phyloP scores from a whole-genome alignment of 2,329 filamentous ascomycete genomes.

The Arthrobotrys sphaeroides region DNA sequence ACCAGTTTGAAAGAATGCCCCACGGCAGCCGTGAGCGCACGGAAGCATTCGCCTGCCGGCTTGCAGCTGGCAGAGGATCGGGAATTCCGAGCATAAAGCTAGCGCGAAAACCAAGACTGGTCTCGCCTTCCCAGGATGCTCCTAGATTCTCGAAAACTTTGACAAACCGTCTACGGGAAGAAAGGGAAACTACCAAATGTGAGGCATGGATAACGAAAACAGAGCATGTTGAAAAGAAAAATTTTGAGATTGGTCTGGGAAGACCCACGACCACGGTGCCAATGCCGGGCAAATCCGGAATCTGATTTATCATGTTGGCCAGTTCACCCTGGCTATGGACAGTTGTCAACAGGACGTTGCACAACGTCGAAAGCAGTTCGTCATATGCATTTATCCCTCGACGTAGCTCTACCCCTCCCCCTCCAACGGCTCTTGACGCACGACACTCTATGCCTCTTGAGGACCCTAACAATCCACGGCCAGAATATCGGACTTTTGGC shows the following conservation, averaged over 20 bases:
- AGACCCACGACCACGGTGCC: not conserved
- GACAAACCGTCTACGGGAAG: slow-evolving; percentile 4
- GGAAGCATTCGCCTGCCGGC: slow-evolving; percentile 23
- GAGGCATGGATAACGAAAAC: slow-evolving; percentile 13
- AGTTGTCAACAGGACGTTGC: slow-evolving; percentile 14
- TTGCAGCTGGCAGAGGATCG: slow-evolving; percentile 18
- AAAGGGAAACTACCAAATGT: not conserved
- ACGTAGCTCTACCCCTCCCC: too few species aligned
- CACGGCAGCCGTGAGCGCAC: slow-evolving; percentile 2
- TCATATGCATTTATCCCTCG: slow-evolving; percentile 9
- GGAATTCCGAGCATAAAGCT: slow-evolving; percentile 20
- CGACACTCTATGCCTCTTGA: not conserved
- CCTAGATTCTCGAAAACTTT: not conserved
- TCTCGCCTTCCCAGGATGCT: slow-evolving; percentile 5
- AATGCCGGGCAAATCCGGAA: slow-evolving; percentile 13
- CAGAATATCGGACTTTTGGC: slow-evolving; percentile 9
- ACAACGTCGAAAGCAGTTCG: not conserved
- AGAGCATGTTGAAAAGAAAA: not conserved
- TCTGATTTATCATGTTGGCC: slow-evolving; percentile 10
- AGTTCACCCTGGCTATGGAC: slow-evolving; percentile 4
- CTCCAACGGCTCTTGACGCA: slow-evolving; percentile 7
- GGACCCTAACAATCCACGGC: not conserved
- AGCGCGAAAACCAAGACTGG: slow-evolving; percentile 10
- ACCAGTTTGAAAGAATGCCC: slow-evolving; percentile 15
- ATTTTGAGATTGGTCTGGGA: not conserved